phyloP scores from a whole-genome alignment of 768 basidiomycete species.

The Plicaturopsis crispa region DNA sequence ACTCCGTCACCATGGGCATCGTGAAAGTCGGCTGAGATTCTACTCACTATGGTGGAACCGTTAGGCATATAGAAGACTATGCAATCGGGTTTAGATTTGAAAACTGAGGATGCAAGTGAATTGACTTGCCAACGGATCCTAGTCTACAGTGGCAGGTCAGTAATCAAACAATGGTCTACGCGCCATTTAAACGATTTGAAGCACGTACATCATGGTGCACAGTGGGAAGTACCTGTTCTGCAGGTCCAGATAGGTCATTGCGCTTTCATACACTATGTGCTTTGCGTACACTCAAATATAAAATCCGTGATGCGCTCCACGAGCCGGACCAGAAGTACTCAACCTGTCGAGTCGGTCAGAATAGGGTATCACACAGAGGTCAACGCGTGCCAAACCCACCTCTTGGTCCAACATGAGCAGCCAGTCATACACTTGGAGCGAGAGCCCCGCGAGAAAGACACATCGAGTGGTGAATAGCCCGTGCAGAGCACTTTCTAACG shows the following conservation, averaged over 20 bases:
- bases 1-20: too few species aligned
- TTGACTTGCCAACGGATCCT: too few species aligned
- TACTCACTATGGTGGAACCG: too few species aligned
- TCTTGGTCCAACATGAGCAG: not conserved
- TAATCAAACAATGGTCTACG: too few species aligned
- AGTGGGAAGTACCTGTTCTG: conserved; percentile 13
- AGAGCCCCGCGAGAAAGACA: not conserved
- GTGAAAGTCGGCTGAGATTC: too few species aligned
- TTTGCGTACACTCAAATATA: conserved; percentile 10
- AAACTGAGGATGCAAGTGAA: not conserved
- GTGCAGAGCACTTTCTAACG: too few species aligned
- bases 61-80: too few species aligned
- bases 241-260: not conserved
- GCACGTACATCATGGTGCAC: conserved; percentile 4
- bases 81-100: not conserved
- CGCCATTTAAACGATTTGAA: too few species aligned
- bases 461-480: not conserved
- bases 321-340: conserved; percentile 12
- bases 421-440: not conserved
- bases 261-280: not conserved
- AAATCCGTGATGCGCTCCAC: conserved; percentile 10
- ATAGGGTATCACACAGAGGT: too few species aligned
- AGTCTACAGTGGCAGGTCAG: too few species aligned
- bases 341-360: too few species aligned
- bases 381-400: too few species aligned